Base-by-base conservation (phyloP, 1,284 basidiomycete genomes). In the Austroboletus novae-zelandiae region DNA sequence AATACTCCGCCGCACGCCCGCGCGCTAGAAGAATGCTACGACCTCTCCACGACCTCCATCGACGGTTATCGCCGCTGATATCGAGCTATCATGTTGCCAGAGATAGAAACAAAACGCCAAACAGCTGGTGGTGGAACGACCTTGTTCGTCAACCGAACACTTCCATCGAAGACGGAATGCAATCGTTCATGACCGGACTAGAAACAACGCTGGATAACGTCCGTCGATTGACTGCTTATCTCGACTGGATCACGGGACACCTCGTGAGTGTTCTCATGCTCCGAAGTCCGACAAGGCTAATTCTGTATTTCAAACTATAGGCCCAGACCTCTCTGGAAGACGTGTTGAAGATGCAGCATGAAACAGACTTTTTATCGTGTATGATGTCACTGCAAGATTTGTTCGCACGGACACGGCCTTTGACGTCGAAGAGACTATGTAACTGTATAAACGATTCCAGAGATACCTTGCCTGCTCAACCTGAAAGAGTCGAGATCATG, bases 1-100 rank as follows among this genome's bases (percentile, higher is more conserved):
- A 69, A 50, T 70, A 69, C 47, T 66, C 65, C 7, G 62, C 65
- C 30, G 57, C 60, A n/a, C 62, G 64, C 32, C 54, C 50, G 9
- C 68, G 53, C 13, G 53, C 51, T 15, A 51, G 45, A 47, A 52
- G 37, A 31, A 14, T 68, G 3, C 44, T 54, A 14, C 51, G 48
- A 36, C 51, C 49, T 17, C 13, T 70, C 8, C 53, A 35, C 27
- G 39, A 42, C 5, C 42, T 63, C 5, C 65, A 57, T 20, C 55
- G 20, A 25, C 50, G 45, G 8, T 17, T 66, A 8, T 54, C 45
- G 13, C 52, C 34, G 3, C 45, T 51, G 5, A 18, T 43, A 13
- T 32, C 29, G 7, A 25, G 17, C 17, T 34, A 32, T 7, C 47
- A 34, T 14, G 31, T 32, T 23, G 29, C 25, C 9, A 18, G 34